phyloP scores from a whole-genome alignment of 768 basidiomycete genomes.

The Exsudoporus frostii region DNA sequence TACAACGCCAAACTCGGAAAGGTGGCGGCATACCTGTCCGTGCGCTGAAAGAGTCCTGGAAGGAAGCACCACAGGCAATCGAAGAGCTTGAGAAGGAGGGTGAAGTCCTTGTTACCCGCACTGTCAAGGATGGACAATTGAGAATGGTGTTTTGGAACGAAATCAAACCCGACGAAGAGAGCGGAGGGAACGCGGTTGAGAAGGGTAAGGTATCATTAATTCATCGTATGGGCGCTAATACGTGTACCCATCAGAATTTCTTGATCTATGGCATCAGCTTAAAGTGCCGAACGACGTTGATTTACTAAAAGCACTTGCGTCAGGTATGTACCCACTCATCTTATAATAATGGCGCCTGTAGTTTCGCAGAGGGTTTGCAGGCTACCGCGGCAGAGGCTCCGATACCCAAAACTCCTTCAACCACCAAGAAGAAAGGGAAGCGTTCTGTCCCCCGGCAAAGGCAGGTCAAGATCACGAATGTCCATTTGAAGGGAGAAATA shows the following conservation, averaged over 20 bases:
- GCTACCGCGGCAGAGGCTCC: slow-evolving; percentile 66
- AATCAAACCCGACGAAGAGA: slow-evolving; percentile 71
- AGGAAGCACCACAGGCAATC: slow-evolving; percentile 76
- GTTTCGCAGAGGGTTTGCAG: slow-evolving; percentile 67
- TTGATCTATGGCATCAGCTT: slow-evolving; percentile 81
- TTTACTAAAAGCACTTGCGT: slow-evolving; percentile 70
- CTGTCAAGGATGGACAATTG: slow-evolving; percentile 76
- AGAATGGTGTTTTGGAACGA: slow-evolving; percentile 92
- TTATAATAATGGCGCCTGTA: not conserved
- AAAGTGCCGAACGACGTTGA: slow-evolving; percentile 86
- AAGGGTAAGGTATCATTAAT: slow-evolving; percentile 51
- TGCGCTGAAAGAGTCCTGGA: slow-evolving; percentile 87
- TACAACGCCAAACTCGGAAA: slow-evolving; percentile 78
- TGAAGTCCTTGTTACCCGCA: slow-evolving; percentile 84
- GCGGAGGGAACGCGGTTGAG: slow-evolving; percentile 69
- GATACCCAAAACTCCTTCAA: slow-evolving; percentile 50
- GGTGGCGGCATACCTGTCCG: slow-evolving; percentile 85
- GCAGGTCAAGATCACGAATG: slow-evolving; percentile 82
- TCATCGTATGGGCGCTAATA: slow-evolving; percentile 2
- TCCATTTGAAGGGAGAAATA: slow-evolving; percentile 82
- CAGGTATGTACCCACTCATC: slow-evolving; percentile 43
- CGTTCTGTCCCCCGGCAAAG: slow-evolving; percentile 71
- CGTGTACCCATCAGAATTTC: slow-evolving; percentile 58
- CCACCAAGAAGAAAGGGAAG: slow-evolving; percentile 79
- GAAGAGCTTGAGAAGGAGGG: slow-evolving; percentile 90